Percentiles rank a stretch among this genome's conserved stretches.
phyloP scores from a whole-genome alignment of 2,329 filamentous ascomycete species.

The Pseudogymnoascus sp. region DNA sequence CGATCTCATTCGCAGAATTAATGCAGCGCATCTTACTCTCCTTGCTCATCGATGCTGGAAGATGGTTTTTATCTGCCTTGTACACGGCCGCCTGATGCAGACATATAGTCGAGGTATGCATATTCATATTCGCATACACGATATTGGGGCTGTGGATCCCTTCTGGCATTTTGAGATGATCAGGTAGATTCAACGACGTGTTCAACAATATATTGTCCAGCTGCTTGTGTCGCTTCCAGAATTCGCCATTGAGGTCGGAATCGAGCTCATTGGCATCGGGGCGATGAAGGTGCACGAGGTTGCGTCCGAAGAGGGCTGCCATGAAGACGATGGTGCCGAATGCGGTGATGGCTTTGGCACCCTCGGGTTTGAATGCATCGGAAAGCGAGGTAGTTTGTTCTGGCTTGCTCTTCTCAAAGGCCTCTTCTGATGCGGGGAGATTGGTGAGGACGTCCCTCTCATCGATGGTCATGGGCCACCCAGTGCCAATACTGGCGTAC shows the following conservation, averaged over 20 bases:
- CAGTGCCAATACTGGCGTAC: conserved; percentile 91
- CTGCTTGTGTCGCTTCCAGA: conserved; percentile 87
- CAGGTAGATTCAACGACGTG: conserved; percentile 75
- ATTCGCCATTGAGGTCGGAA: conserved; percentile 81
- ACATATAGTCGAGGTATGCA: conserved; percentile 93
- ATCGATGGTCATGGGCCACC: conserved; percentile 93
- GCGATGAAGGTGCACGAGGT: conserved; percentile 83
- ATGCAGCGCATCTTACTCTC: conserved; percentile 93
- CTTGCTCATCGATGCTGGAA: conserved; percentile 68
- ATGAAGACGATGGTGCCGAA: conserved; percentile 77
- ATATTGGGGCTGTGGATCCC: conserved; percentile 75
- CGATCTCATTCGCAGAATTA: conserved; percentile 86
- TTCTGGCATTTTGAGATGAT: conserved; percentile 67
- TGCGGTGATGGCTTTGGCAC: conserved; percentile 66
- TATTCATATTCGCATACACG: conserved; percentile 92
- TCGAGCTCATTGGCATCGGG: conserved; percentile 75
- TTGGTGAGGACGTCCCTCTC: conserved; percentile 86
- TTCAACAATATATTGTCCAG: conserved; percentile 89
- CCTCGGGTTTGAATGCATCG: conserved; percentile 62
- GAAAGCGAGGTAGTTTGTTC: conserved; percentile 64
- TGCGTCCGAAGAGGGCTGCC: conserved; percentile 85
- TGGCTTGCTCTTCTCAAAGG: conserved; percentile 72
- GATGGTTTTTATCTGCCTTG: conserved; percentile 83
- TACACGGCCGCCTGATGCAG: conserved; percentile 98
- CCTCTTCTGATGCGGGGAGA: conserved; percentile 75